A percentile compares a stretch with the other conserved stretches of the same genome.
phyloP scores from a whole-genome alignment of 176 grass and related monocot species.

The Metroxylon sagu region DNA sequence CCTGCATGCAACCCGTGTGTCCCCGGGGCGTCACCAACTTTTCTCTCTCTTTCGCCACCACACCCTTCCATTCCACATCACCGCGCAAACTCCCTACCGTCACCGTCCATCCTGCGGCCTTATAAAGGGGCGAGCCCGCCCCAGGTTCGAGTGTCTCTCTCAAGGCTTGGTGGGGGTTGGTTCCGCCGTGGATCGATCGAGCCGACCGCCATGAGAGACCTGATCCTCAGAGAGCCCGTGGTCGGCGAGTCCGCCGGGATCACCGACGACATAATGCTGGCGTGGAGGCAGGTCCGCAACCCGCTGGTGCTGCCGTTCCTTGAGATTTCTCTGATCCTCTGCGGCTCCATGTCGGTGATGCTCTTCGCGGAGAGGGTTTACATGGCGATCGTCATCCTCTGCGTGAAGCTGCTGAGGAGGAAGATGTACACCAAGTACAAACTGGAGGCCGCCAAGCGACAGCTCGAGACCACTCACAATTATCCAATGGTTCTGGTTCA shows the following conservation, averaged over 20 bases:
- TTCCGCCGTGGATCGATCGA: not conserved
- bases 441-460: not conserved
- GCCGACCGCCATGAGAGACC: slow-evolving; percentile 20
- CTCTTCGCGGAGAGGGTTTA: slow-evolving; percentile 80
- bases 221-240: slow-evolving; percentile 12
- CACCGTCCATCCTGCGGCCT: not conserved
- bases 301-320: slow-evolving; percentile 46
- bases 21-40: slow-evolving; percentile 13
- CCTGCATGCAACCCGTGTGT: slow-evolving; percentile 37
- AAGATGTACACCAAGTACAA: slow-evolving; percentile 29
- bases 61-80: not conserved
- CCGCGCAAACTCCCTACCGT: not conserved
- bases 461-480: slow-evolving; percentile 25
- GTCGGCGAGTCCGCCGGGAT: not conserved
- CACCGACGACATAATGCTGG: not conserved
- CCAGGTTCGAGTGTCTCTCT: no score
- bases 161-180: not conserved
- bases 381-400: slow-evolving; percentile 59
- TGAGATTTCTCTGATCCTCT: slow-evolving; percentile 43
- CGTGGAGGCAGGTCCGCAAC: slow-evolving; percentile 31
- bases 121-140: no score
- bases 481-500: slow-evolving; percentile 65
- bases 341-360: slow-evolving; percentile 67
- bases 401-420: slow-evolving; percentile 37
- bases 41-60: slow-evolving; percentile 19